Conservation (phyloP, 257 asterid genomes). For the Solanum piurae region DNA sequence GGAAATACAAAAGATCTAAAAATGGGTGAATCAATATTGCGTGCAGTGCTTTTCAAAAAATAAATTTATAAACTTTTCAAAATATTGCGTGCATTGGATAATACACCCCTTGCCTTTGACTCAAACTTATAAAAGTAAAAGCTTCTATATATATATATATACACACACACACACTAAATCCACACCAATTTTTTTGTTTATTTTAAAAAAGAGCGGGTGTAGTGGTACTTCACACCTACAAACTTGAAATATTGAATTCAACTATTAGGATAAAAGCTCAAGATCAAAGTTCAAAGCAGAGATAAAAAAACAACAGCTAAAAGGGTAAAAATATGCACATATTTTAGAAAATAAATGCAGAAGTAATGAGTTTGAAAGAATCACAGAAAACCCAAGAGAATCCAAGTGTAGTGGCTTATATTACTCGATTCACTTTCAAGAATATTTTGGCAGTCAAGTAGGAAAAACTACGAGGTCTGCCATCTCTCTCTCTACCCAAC, state of each 20-base stretch:
- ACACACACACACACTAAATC: neutral
- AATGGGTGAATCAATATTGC: neutral
- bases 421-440: neutral
- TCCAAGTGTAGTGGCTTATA: neutral
- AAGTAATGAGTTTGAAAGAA: neutral
- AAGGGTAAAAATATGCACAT: neutral
- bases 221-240: neutral
- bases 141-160: neutral
- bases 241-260: neutral
- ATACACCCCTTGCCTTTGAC: neutral
- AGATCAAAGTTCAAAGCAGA: neutral
- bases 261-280: neutral
- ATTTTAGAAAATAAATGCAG: neutral
- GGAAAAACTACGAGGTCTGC: neutral
- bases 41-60: no score
- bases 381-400: neutral
- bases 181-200: neutral
- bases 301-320: neutral
- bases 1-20: neutral
- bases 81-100: no score
- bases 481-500: neutral
- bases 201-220: neutral
- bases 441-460: neutral
- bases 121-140: neutral
- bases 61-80: no score